These are phyloP conservation scores for Crataegus laevigata DNA, from an alignment of 306 rosid species.

Conservation along the genomic window DNA sequence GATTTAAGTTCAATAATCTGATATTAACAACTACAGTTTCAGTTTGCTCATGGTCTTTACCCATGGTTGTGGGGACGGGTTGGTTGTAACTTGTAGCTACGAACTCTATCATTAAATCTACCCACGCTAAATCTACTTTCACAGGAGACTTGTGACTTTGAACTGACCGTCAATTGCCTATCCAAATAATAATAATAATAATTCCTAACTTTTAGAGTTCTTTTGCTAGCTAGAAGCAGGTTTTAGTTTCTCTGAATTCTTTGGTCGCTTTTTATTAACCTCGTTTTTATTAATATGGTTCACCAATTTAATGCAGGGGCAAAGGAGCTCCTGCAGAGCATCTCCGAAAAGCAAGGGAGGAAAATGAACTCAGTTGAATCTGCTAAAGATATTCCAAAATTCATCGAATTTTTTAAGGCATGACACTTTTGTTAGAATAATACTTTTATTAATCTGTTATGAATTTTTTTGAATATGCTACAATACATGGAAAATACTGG, in stretches of 20 bases:
- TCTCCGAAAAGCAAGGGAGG: constrained; percentile 91
- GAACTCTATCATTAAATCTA: not conserved
- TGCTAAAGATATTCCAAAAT: constrained; percentile 65
- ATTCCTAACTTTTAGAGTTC: not conserved
- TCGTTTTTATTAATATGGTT: not conserved
- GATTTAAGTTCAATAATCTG: not conserved
- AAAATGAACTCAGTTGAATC: constrained; percentile 76
- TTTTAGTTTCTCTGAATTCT: not conserved
- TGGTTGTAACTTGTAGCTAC: not conserved
- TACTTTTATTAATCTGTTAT: constrained; percentile 5
- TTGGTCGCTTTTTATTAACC: not conserved
- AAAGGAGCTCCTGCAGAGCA: constrained; percentile 72
- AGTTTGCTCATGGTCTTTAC: not conserved
- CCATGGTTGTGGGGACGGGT: not conserved
- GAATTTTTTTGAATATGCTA: not conserved
- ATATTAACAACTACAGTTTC: not conserved
- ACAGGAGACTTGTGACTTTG: not conserved
- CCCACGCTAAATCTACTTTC: not conserved
- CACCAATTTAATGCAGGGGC: constrained; percentile 50
- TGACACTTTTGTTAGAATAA: constrained; percentile 24
- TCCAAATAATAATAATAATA: not conserved
- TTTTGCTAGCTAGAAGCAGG: not conserved
- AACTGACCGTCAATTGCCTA: not conserved
- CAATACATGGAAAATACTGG: not conserved
- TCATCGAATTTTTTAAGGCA: constrained; percentile 73